phyloP scores from a whole-genome alignment of 768 basidiomycete species.

The Trametes sanguinea region DNA sequence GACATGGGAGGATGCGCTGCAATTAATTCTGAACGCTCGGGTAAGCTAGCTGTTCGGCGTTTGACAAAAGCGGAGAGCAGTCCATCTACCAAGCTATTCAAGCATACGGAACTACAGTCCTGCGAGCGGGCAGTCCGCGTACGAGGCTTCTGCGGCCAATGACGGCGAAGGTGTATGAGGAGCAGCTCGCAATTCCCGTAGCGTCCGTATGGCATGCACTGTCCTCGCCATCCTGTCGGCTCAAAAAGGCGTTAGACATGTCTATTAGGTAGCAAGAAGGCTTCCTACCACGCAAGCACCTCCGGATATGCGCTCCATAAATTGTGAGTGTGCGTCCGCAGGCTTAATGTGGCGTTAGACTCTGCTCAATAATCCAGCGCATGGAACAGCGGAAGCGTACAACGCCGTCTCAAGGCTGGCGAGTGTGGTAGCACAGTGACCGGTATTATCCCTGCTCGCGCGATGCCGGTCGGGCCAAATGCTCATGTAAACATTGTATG shows the following conservation, averaged over 20 bases:
- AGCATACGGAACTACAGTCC: background rate
- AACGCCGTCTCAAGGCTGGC: background rate
- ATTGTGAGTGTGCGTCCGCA: constrained; percentile 5
- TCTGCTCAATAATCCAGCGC: constrained; percentile 3
- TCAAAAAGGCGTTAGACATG: constrained; percentile 14
- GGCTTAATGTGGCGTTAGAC: constrained; percentile 16
- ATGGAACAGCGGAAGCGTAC: background rate
- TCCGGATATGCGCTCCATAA: constrained; percentile 5
- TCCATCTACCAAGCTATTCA: too few relatives aligned
- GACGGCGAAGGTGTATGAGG: background rate
- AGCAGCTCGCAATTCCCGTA: background rate
- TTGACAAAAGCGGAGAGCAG: too few relatives aligned
- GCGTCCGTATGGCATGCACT: background rate
- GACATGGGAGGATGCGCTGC: too few relatives aligned
- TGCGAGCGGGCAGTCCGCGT: background rate
- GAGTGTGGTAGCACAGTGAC: background rate
- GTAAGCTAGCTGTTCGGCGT: too few relatives aligned
- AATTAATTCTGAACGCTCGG: too few relatives aligned
- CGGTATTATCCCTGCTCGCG: background rate
- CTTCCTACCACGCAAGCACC: background rate
- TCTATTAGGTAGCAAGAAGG: constrained; percentile 1
- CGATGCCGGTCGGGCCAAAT: background rate
- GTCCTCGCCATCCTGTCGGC: constrained; percentile 2
- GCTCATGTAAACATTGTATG: constrained; percentile 5
- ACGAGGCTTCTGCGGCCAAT: background rate